These are phyloP conservation scores for Blastobotrys illinoisensis DNA, from an alignment of 1,139 yeast species.

Conservation along the genomic window DNA sequence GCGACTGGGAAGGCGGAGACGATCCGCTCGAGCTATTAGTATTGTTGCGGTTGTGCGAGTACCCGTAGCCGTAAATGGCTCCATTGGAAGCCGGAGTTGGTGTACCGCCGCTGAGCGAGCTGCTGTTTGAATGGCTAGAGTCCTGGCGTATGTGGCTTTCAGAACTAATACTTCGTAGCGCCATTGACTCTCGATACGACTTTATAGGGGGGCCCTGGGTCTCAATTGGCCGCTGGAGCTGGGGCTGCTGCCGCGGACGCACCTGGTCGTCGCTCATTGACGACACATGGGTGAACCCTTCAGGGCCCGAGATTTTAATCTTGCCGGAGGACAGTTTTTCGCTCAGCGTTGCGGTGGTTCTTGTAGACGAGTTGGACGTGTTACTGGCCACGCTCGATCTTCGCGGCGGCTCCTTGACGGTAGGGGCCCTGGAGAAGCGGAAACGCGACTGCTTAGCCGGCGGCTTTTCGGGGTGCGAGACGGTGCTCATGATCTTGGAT, in stretches of 20 bases:
- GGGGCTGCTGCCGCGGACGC: neutral
- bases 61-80: neutral
- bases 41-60: neutral
- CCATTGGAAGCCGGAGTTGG: neutral
- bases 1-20: neutral
- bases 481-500: constrained; percentile 10
- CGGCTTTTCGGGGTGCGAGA: constrained; percentile 1
- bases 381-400: constrained; percentile 1
- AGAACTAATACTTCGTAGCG: constrained; percentile 4
- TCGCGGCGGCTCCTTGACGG: neutral
- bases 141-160: neutral
- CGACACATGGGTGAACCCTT: constrained; percentile 15
- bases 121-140: neutral
- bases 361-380: neutral
- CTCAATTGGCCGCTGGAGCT: neutral
- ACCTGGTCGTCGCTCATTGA: constrained; percentile 2
- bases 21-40: no score
- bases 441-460: constrained; percentile 1
- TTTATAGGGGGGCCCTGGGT: constrained; percentile 13
- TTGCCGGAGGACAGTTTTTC: constrained; percentile 8
- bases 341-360: neutral
- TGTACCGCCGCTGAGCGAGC: neutral
- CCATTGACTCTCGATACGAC: constrained; percentile 13
- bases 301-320: constrained; percentile 13
- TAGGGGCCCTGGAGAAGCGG: neutral